Evolutionary conservation across 305 asterid genomes (phyloP).

Genomic region (Coffea humblotiana): DNA sequence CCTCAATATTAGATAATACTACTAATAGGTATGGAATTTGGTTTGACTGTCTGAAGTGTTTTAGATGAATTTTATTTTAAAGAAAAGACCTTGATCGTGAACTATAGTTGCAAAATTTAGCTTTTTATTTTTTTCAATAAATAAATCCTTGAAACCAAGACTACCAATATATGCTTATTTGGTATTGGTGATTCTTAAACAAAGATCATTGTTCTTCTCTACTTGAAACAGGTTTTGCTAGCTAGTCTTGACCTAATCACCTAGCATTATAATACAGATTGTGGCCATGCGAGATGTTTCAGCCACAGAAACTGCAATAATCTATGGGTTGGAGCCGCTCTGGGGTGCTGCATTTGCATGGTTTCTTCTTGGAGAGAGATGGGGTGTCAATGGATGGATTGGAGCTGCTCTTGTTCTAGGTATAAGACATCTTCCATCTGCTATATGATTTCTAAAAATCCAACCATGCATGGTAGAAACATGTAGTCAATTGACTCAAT

Average conservation of each 20-base stretch:
- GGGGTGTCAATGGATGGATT: slow-evolving; percentile 81
- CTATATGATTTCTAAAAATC: neutral
- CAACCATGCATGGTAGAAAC: neutral
- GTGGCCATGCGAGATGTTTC: slow-evolving; percentile 75
- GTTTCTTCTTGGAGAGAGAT: slow-evolving; percentile 88
- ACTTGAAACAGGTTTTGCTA: neutral
- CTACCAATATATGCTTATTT: neutral
- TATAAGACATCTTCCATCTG: slow-evolving; percentile 27
- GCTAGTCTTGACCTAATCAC: neutral
- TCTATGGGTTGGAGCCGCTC: slow-evolving; percentile 83
- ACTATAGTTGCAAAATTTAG: neutral
- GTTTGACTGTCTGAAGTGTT: neutral
- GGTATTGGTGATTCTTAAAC: neutral
- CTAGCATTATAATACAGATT: slow-evolving; percentile 40
- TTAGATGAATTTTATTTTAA: neutral
- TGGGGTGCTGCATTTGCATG: slow-evolving; percentile 97
- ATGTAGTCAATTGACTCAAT: neutral
- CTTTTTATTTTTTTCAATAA: neutral
- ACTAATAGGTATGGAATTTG: neutral
- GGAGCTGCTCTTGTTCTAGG: slow-evolving; percentile 83
- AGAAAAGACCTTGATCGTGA: neutral
- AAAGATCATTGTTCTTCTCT: neutral
- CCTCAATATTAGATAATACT: neutral
- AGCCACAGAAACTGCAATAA: slow-evolving; percentile 78
- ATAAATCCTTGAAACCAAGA: neutral